Conservation (phyloP, 1,284 basidiomycete genomes). For the Pholiota adiposa region DNA sequence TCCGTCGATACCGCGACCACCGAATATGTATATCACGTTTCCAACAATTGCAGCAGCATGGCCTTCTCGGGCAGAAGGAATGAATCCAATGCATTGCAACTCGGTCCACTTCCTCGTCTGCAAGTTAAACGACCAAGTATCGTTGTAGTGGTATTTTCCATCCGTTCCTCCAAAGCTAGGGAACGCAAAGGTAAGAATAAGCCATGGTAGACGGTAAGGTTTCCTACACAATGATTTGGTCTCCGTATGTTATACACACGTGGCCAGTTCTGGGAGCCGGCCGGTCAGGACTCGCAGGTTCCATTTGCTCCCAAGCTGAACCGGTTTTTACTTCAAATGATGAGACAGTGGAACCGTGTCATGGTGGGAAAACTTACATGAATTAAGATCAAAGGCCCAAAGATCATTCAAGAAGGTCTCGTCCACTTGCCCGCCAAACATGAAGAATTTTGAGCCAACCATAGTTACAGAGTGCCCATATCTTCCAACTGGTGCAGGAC, state of each 20-base stretch:
- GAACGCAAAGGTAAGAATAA: conserved; percentile 14
- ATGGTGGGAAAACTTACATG: conserved; percentile 62
- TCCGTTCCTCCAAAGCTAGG: conserved; percentile 96
- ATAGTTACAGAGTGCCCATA: conserved; percentile 98
- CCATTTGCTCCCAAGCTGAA: conserved; percentile 82
- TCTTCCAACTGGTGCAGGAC: conserved; percentile 82
- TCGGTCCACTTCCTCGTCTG: conserved; percentile 88
- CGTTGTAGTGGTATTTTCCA: conserved; percentile 98
- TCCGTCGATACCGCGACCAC: conserved; percentile 95
- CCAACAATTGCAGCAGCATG: conserved; percentile 97
- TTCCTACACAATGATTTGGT: conserved; percentile 85
- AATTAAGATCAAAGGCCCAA: conserved; percentile 96
- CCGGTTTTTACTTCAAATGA: conserved; percentile 63
- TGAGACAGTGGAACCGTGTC: conserved; percentile 10
- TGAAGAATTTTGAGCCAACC: conserved; percentile 89
- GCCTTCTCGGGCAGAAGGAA: conserved; percentile 95
- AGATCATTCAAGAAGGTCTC: conserved; percentile 95
- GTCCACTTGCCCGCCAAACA: conserved; percentile 98
- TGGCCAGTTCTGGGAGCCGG: conserved; percentile 95
- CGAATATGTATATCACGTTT: conserved; percentile 98
- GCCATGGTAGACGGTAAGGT: conserved; percentile 8
- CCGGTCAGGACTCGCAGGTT: conserved; percentile 62
- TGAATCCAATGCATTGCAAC: conserved; percentile 96
- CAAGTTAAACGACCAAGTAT: conserved; percentile 97
- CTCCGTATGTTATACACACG: conserved; percentile 84